Conservation (phyloP, 345 rosid genomes). For the Gossypioides kirkii region DNA sequence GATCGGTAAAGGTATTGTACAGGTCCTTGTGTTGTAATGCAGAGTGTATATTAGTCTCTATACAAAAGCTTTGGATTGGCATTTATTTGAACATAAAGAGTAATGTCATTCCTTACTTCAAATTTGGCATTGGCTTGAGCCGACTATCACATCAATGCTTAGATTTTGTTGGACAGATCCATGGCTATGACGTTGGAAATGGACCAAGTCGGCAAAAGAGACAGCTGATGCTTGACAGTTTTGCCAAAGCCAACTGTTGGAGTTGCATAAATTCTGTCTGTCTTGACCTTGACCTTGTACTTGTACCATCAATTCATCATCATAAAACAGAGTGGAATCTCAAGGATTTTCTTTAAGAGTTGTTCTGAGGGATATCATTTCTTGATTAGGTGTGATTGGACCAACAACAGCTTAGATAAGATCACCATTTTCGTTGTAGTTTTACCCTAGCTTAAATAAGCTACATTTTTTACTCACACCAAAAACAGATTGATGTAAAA, state of each 20-base stretch:
- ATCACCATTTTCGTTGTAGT: neutral
- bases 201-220: neutral
- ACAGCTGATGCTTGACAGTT: neutral
- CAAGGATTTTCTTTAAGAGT: neutral
- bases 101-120: neutral
- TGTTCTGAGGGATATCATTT: neutral
- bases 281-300: neutral
- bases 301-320: slow-evolving; percentile 2
- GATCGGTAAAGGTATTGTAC: neutral
- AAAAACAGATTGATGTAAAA: too few relatives aligned
- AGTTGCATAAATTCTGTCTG: slow-evolving; percentile 2
- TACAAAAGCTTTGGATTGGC: neutral
- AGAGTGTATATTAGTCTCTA: too few relatives aligned
- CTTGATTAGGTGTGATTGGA: slow-evolving; percentile 3
- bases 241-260: slow-evolving; percentile 1
- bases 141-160: slow-evolving; percentile 6
- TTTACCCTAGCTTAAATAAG: neutral
- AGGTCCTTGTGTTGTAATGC: too few relatives aligned
- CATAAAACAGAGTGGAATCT: slow-evolving; percentile 11
- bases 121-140: slow-evolving; percentile 1
- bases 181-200: neutral
- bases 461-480: too few relatives aligned
- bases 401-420: slow-evolving; percentile 1
- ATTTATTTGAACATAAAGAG: neutral
- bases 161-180: slow-evolving; percentile 4